Evolutionary conservation across 108 stramenopile species (phyloP).

Genomic region (Cyclotella baltica): DNA sequence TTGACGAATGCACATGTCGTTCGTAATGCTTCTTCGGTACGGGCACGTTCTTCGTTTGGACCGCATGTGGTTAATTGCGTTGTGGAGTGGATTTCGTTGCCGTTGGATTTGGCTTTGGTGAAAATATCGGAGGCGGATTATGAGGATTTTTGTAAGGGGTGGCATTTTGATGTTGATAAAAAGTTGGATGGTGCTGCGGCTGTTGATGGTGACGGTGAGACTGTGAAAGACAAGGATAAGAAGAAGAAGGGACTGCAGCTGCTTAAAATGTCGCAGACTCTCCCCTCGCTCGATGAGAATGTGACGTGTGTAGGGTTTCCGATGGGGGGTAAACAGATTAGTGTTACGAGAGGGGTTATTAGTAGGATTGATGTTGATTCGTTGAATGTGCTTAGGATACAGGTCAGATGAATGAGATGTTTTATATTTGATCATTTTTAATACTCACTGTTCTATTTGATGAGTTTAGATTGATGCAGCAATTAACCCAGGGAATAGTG

Average conservation of each 20-base stretch:
- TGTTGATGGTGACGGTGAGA: neutral
- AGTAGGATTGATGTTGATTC: constrained; percentile 67
- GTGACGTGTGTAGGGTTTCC: constrained; percentile 80
- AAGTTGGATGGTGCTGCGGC: neutral
- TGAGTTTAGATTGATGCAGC: constrained; percentile 79
- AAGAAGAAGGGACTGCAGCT: neutral
- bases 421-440: no score
- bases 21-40: constrained; percentile 59
- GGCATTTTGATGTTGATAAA: constrained; percentile 16
- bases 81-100: constrained; percentile 56
- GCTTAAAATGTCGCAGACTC: constrained; percentile 21
- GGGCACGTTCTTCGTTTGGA: constrained; percentile 49
- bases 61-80: constrained; percentile 48
- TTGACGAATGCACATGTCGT: constrained; percentile 80
- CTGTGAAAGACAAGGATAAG: neutral
- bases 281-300: constrained; percentile 68
- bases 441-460: no score
- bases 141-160: constrained; percentile 48
- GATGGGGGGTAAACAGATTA: constrained; percentile 65
- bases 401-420: no score
- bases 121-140: constrained; percentile 42
- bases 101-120: constrained; percentile 59
- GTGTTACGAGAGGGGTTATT: constrained; percentile 74
- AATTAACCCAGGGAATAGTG: constrained; percentile 73
- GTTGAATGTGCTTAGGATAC: constrained; percentile 62